Base-by-base conservation (phyloP, 2,329 filamentous ascomycete species). In the Phyllosticta citribraziliensis region DNA sequence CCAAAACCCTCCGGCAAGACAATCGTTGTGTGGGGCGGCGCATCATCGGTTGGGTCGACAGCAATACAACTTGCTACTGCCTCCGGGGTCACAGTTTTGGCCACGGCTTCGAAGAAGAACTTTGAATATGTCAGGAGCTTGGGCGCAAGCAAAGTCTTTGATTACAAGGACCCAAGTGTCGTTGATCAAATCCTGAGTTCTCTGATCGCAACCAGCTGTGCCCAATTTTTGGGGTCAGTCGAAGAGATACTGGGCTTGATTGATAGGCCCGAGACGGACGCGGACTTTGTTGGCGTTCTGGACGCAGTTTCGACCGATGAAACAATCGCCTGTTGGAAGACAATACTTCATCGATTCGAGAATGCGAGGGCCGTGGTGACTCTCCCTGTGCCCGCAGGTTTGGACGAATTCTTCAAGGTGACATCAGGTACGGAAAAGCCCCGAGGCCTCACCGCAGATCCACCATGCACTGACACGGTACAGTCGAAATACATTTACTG, bases 21-120 rank as follows among this genome's bases (percentile, higher is more conserved):
- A 55, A 50, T 79, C 0, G 65, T 83, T 5, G 67, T 83, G 14
- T 83, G 79, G 78, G 81, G 81, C n/a, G 82, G 80, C 0, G 75
- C 78, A 2, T 76, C 77, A 0, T 73, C 72, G 17, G 77, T 80
- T 0, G 79, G 80, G 1, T 73, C 73, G 51, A 75, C 74, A 52
- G 76, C 76, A 0, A 75, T 81, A 11, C 80, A 82, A 63, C 69
- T 82, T 0, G 74, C 75, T 1, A 67, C 70, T 5, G 74, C 73
- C 0, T 73, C 76, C 0, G 79, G 79, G 0, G 79, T 77, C 62
- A 69, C 76, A 14, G 78, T 82, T 11, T 65, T 80, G 51, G 68
- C 75, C 0, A 79, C 77, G 0, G 72, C 73, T 0, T 77, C 76
- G 0, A 65, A 70, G 12, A 73, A 69, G 52, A 81, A 82, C 65